Conservation (phyloP, 1,284 basidiomycete genomes). For the Meira nashicola region DNA sequence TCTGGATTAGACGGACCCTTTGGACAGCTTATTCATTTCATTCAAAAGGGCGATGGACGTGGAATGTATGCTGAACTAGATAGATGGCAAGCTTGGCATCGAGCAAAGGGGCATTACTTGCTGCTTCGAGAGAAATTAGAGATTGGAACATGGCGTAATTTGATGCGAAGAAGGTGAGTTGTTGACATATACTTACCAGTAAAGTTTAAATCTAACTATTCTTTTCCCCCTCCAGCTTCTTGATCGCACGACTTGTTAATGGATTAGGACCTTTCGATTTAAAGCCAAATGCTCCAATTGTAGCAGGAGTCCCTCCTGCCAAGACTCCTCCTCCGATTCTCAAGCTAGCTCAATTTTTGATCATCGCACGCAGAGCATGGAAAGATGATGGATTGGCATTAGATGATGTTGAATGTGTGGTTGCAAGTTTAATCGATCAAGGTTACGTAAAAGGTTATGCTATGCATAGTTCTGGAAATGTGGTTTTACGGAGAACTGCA, state of each 20-base stretch:
- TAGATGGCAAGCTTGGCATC: slow-evolving; percentile 8
- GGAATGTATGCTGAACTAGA: background rate
- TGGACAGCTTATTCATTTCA: background rate
- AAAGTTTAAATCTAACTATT: background rate
- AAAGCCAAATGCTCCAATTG: slow-evolving; percentile 12
- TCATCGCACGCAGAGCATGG: slow-evolving; percentile 50
- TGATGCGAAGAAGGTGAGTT: background rate
- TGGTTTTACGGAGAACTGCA: slow-evolving; percentile 43
- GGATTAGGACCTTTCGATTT: background rate
- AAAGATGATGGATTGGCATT: slow-evolving; percentile 40
- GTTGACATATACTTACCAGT: background rate
- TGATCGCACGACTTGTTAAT: slow-evolving; percentile 8
- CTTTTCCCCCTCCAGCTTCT: slow-evolving; percentile 1
- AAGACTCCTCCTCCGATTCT: slow-evolving; percentile 49
- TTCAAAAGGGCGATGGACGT: slow-evolving; percentile 3
- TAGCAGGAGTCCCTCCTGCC: slow-evolving; percentile 12
- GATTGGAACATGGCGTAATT: slow-evolving; percentile 5
- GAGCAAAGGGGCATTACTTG: slow-evolving; percentile 1
- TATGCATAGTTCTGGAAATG: slow-evolving; percentile 49
- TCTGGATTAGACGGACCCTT: slow-evolving; percentile 1
- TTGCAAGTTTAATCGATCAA: slow-evolving; percentile 53
- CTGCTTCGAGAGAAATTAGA: slow-evolving; percentile 5
- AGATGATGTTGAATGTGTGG: slow-evolving; percentile 54
- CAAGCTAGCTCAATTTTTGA: slow-evolving; percentile 37
- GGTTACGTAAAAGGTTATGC: slow-evolving; percentile 55